Conservation (phyloP, 2,329 filamentous ascomycete genomes). For the Paracoccidioides lutzii region DNA sequence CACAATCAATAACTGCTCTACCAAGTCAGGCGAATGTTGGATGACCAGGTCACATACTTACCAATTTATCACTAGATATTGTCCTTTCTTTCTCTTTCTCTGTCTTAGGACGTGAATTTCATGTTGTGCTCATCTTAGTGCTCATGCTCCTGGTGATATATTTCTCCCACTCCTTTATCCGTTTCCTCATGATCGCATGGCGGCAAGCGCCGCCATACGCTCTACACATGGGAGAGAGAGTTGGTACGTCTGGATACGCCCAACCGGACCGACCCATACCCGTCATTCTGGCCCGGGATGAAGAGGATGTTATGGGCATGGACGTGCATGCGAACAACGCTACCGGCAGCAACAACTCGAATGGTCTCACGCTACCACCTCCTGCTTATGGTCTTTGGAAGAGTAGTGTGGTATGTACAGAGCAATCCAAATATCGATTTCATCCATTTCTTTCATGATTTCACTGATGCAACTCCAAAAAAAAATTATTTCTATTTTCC, state of each 20-base stretch:
- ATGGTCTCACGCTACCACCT: constrained; percentile 40
- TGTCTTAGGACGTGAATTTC: constrained; percentile 55
- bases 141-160: constrained; percentile 62
- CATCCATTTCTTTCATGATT: not conserved
- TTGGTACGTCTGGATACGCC: constrained; percentile 51
- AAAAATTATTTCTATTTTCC: not conserved
- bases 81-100: constrained; percentile 55
- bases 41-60: not conserved
- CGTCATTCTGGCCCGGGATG: constrained; percentile 61
- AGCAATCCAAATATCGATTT: not conserved
- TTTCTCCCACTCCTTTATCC: constrained; percentile 67
- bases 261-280: constrained; percentile 61
- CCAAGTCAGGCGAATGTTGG: not conserved
- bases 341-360: constrained; percentile 22
- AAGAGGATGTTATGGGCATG: constrained; percentile 41
- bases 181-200: constrained; percentile 55
- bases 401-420: constrained; percentile 58
- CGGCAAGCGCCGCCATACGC: constrained; percentile 30
- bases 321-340: not conserved
- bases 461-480: not conserved
- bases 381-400: constrained; percentile 81
- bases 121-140: constrained; percentile 66
- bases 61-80: constrained; percentile 44
- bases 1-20: not conserved
- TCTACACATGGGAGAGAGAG: constrained; percentile 33